Conservation (phyloP, 1,284 basidiomycete genomes). For the Ceratobasidium sp. region DNA sequence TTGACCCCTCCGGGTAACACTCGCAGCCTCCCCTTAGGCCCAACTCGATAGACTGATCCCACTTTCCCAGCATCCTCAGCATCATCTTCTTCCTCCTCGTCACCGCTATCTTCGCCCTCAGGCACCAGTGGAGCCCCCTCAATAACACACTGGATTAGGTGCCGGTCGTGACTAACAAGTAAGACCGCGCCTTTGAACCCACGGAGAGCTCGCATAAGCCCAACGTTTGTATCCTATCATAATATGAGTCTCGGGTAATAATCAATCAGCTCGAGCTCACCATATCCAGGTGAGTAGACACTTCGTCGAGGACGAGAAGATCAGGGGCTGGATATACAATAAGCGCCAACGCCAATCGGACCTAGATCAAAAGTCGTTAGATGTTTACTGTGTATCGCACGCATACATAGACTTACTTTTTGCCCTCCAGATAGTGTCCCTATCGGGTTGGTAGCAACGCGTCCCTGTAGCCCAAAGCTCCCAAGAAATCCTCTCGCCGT, state of each 20-base stretch:
- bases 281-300: slow-evolving; percentile 78
- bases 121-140: slow-evolving; percentile 56
- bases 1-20: slow-evolving; percentile 61
- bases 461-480: slow-evolving; percentile 65
- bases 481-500: slow-evolving; percentile 65
- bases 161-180: slow-evolving; percentile 77
- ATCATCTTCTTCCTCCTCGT: slow-evolving; percentile 54
- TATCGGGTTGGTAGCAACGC: slow-evolving; percentile 63
- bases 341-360: slow-evolving; percentile 65
- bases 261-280: neutral
- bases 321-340: slow-evolving; percentile 65
- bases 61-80: slow-evolving; percentile 51
- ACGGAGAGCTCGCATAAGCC: slow-evolving; percentile 68
- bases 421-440: slow-evolving; percentile 71
- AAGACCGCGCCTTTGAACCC: slow-evolving; percentile 71
- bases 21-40: slow-evolving; percentile 59
- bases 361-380: slow-evolving; percentile 49
- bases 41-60: slow-evolving; percentile 63
- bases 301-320: slow-evolving; percentile 73
- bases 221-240: slow-evolving; percentile 67
- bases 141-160: slow-evolving; percentile 58
- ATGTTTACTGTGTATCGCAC: neutral
- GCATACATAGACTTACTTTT: slow-evolving; percentile 60
- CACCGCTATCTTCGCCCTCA: slow-evolving; percentile 51
- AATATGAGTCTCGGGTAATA: neutral